phyloP scores from a whole-genome alignment of 164 flowering plant species.

The Aristolochia californica region DNA sequence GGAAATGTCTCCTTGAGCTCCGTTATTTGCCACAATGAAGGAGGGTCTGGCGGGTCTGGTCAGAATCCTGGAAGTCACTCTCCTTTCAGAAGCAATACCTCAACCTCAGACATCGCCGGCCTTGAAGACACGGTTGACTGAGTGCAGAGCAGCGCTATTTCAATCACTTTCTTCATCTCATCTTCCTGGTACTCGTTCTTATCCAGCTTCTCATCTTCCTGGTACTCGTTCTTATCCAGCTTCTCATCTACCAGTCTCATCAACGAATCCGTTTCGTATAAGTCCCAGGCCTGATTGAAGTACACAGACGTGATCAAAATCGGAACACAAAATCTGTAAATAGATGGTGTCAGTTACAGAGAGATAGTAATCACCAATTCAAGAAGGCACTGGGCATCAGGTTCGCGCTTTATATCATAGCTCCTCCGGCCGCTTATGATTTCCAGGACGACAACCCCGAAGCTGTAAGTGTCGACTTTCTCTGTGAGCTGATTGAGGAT shows the following conservation, averaged over 20 bases:
- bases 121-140: conserved; percentile 27
- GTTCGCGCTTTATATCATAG: too few relatives aligned
- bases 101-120: conserved; percentile 46
- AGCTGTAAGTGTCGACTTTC: conserved; percentile 51
- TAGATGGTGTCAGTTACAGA: too few relatives aligned
- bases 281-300: conserved; percentile 21
- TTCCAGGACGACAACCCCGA: conserved; percentile 46
- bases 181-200: conserved; percentile 16
- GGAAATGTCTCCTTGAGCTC: conserved; percentile 3
- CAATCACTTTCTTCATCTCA: conserved; percentile 25
- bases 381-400: too few relatives aligned
- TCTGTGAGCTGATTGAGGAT: conserved; percentile 44
- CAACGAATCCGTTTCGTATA: conserved; percentile 25
- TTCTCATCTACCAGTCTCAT: conserved; percentile 28
- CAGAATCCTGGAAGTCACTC: conserved; percentile 8
- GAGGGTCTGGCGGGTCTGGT: conserved; percentile 21
- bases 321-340: too few relatives aligned
- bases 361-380: conserved; percentile 12
- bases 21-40: conserved; percentile 15
- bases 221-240: conserved; percentile 21
- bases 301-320: too few relatives aligned
- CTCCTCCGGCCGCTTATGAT: conserved; percentile 39
- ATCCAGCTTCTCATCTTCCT: conserved; percentile 23
- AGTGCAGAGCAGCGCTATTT: conserved; percentile 40
- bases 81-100: conserved; percentile 19